Evolutionary conservation across 208 protist genomes (phyloP).

Genomic region (Leishmania guyanensis): DNA sequence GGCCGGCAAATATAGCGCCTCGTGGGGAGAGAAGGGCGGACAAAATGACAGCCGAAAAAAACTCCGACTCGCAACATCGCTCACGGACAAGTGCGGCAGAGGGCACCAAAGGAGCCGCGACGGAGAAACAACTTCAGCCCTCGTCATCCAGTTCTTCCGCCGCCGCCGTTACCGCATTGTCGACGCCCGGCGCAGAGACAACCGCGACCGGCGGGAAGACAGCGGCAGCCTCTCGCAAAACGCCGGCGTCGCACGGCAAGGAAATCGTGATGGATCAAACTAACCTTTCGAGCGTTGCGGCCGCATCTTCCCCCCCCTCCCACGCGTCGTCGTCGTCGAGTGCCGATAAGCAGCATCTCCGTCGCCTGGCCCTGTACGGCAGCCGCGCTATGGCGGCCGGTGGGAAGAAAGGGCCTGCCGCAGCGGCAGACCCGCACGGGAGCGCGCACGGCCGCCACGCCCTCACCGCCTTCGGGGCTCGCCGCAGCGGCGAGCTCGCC

Average conservation of each 20-base stretch:
- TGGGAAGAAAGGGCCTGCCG: conserved; percentile 35
- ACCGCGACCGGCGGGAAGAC: not conserved
- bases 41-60: not conserved
- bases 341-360: conserved; percentile 25
- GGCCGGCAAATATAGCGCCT: not conserved
- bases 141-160: not conserved
- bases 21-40: too few relatives aligned
- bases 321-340: not conserved
- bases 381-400: conserved; percentile 85
- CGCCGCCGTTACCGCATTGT: not conserved
- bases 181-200: not conserved
- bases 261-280: not conserved
- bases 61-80: not conserved
- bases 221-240: not conserved
- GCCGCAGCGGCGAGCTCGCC: conserved; percentile 52
- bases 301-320: not conserved
- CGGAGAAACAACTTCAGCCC: not conserved
- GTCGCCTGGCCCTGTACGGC: conserved; percentile 72
- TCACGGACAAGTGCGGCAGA: not conserved
- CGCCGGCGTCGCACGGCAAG: not conserved
- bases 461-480: conserved; percentile 62
- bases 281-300: not conserved
- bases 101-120: not conserved
- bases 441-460: conserved; percentile 28
- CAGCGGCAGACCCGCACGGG: not conserved